phyloP scores from a whole-genome alignment of 2,329 filamentous ascomycete species.

The Emydomyces testavorans region DNA sequence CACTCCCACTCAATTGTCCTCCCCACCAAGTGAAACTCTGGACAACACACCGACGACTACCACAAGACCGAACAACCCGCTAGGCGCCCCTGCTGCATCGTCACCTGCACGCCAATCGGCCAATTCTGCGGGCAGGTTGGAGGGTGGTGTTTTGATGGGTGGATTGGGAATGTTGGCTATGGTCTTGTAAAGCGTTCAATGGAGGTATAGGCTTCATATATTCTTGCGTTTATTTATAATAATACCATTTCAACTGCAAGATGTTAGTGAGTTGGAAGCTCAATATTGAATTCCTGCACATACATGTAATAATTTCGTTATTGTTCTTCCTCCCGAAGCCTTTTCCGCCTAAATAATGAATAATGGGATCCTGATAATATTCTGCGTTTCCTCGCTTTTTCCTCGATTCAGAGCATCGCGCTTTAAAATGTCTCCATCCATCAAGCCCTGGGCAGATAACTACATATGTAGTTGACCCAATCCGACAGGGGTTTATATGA shows the following conservation, averaged over 20 bases:
- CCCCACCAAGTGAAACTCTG: neutral
- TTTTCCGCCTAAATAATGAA: too few relatives aligned
- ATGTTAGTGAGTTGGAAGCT: neutral
- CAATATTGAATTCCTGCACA: neutral
- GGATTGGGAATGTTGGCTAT: constrained; percentile 9
- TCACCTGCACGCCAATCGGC: neutral
- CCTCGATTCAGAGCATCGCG: too few relatives aligned
- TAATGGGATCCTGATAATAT: too few relatives aligned
- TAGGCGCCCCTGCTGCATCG: neutral
- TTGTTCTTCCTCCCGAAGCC: too few relatives aligned
- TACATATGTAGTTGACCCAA: too few relatives aligned
- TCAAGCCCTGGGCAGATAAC: too few relatives aligned
- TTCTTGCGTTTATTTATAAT: neutral
- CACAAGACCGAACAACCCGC: too few relatives aligned
- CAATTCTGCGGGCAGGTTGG: constrained; percentile 6
- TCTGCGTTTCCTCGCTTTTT: too few relatives aligned
- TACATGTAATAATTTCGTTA: neutral
- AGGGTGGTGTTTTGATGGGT: constrained; percentile 9
- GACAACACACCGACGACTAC: too few relatives aligned
- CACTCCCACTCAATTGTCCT: neutral
- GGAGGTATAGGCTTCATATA: neutral
- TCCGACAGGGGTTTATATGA: too few relatives aligned
- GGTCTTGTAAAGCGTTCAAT: neutral
- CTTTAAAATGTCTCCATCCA: too few relatives aligned
- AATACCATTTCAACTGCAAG: too few relatives aligned